Evolutionary conservation across 2,329 filamentous ascomycete species (phyloP).

Genomic region (Aspergillus ruber): DNA sequence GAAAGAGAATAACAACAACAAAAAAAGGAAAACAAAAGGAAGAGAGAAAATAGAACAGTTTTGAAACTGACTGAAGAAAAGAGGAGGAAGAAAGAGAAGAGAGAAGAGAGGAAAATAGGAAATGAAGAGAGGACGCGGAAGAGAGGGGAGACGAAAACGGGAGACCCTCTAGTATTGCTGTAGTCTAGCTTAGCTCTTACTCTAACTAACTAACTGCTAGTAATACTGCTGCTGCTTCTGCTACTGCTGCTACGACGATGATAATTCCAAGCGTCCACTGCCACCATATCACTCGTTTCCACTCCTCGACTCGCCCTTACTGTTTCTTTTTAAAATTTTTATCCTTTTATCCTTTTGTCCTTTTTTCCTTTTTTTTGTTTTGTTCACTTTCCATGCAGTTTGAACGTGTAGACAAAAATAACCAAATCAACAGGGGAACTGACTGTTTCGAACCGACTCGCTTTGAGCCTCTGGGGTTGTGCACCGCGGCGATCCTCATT

Average conservation of each 20-base stretch:
- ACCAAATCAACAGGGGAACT: neutral
- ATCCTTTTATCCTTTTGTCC: neutral
- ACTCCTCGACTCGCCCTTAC: neutral
- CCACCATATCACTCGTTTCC: neutral
- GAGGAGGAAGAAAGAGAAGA: constrained; percentile 4
- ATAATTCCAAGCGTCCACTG: neutral
- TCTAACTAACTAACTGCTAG: neutral
- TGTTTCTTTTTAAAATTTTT: neutral
- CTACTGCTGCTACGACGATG: neutral
- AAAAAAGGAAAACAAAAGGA: constrained; percentile 10
- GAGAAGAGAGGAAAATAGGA: constrained; percentile 7
- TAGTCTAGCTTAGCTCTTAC: neutral
- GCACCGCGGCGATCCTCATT: neutral
- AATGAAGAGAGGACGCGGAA: constrained; percentile 4
- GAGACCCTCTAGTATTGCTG: neutral
- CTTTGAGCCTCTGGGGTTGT: neutral
- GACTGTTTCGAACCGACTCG: neutral
- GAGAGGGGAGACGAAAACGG: neutral
- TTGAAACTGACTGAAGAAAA: constrained; percentile 5
- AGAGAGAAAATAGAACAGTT: constrained; percentile 7
- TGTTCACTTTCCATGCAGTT: neutral
- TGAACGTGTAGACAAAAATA: neutral
- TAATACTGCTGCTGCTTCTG: neutral
- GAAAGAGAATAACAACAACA: constrained; percentile 3
- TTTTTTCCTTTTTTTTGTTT: neutral